These are phyloP conservation scores for Incumbomyces delicatus DNA, from an alignment of 2,329 filamentous ascomycete species.

Conservation along the genomic window DNA sequence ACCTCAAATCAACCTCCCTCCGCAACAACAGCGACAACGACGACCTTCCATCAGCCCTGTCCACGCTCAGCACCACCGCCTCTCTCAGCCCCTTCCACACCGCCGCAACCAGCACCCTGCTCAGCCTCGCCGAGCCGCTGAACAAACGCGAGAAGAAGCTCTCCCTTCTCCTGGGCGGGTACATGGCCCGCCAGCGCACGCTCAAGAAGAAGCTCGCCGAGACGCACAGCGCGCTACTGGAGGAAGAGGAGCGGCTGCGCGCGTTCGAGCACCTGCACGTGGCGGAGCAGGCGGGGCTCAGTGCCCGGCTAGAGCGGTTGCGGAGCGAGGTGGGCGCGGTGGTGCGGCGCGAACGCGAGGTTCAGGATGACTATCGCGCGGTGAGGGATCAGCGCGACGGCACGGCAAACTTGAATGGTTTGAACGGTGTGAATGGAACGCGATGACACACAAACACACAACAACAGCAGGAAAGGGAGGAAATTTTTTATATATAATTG, in stretches of 20 bases:
- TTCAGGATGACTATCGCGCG: constrained; percentile 72
- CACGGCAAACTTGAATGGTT: no score
- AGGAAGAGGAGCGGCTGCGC: constrained; percentile 61
- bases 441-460: no score
- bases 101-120: constrained; percentile 61
- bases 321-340: constrained; percentile 77
- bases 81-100: constrained; percentile 63
- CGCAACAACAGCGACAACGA: constrained; percentile 27
- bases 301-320: constrained; percentile 60
- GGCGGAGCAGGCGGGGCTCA: constrained; percentile 68
- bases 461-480: no score
- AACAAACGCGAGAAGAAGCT: constrained; percentile 92
- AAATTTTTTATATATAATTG: no score
- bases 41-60: constrained; percentile 42
- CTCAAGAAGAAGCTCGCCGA: constrained; percentile 70
- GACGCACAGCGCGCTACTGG: constrained; percentile 63
- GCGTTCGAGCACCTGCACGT: constrained; percentile 67
- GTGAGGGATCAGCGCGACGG: constrained; percentile 71
- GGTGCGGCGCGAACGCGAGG: constrained; percentile 73
- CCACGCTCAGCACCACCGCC: constrained; percentile 65
- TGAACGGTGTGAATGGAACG: constrained; percentile 3
- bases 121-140: constrained; percentile 64
- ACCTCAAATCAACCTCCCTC: constrained; percentile 53
- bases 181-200: constrained; percentile 73
- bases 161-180: constrained; percentile 76